Evolutionary conservation across 1,139 yeast species (phyloP), one percentile per base, ranked within the genome.

Genomic region (Barnettozyma hawaiiensis): DNA sequence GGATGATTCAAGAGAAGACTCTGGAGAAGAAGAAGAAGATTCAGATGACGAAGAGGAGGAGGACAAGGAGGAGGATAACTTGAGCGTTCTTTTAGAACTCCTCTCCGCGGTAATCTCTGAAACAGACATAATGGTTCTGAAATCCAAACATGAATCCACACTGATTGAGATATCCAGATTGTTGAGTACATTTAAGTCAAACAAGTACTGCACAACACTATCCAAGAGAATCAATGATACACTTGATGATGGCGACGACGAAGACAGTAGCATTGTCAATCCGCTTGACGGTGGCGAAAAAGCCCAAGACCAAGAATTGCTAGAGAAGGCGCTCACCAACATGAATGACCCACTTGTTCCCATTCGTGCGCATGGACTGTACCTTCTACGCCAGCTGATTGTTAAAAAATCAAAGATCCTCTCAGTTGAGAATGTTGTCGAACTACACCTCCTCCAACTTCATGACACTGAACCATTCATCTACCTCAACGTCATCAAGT

Each of bases 401-500:
- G 70, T 69, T 28, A 60, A 63, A 15, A 67, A 66, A 33, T 75
- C 85, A 31, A 62, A 67, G 1, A 76, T 75, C 0, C 61, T 89
- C 6, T 61, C 78, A 0, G 43, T 76, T 10, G 75, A 73, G 14
- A 73, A 75, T 43, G 87, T 76, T 0, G 62, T 85, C 31, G 70
- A 75, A 24, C 63, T 87, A 15, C 85, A 85, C 57, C 57, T 85
- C 35, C 65, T 71, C 2, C 87, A 84, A 51, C 63, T 92, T 40
- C 73, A 74, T 42, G 95, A 87, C 54, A 73, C 78, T 0, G 98
- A 92, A 49, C 95, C 97, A 0, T 92, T 81, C 59, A 76, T 92
- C 15, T 92, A 86, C 59, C 61, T 92, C 44, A 90, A 85, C 57
- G 85, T 83, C 0, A 85, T 92, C 48, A 87, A 85, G 54, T 90